Evolutionary conservation across 306 rosid species (phyloP), one percentile per base, ranked within the genome.

Genomic region (Sophora flavescens): DNA sequence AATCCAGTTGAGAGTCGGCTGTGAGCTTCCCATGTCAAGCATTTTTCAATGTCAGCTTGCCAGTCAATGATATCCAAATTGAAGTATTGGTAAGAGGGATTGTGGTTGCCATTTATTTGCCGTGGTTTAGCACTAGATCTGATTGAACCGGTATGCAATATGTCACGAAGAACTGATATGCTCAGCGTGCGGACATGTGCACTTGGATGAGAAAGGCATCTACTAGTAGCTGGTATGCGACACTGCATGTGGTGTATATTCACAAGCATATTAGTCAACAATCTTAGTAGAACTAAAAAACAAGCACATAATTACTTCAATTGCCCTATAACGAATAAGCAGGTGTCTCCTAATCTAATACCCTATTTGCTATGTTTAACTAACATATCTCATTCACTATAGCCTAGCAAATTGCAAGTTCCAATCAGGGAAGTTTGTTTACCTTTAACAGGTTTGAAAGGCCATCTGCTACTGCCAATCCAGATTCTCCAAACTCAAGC

Each of bases 21-120:
- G 68, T 85, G 97, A 77, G 96, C 93, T 91, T 93, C 98, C 96
- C 98, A 93, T 54, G 83, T 80, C 86, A 93, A 75, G 88, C 97
- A 87, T 78, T 90, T 88, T 60, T 93, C 97, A 41, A 90, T 78
- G 80, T 91, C 97, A 59, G 84, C 89, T 78, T 83, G 91, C 98
- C 98, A 93, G 83, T 93, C 87, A 52, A 81, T 85, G 68, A 75
- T 86, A 58, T 80, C 92, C 39, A 83, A 72, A 79, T 84, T 91
- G 79, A 84, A 86, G 84, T 80, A 88, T 56, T 84, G 84, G 35
- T 76, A 83, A 12, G 97, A 82, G 56, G 90, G 87, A 6, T 78
- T 74, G 26, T 52, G 79, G 47, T 28, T 80, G 79, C 93, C 90
- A 26, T 87, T 87, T 76, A 74, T 74, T 62, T 76, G 80, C 36